A percentile compares a stretch with the other conserved stretches of the same genome.
These are phyloP conservation scores for Dryadomyces sulphureus DNA, from an alignment of 2,329 filamentous ascomycete genomes.

Conservation along the genomic window DNA sequence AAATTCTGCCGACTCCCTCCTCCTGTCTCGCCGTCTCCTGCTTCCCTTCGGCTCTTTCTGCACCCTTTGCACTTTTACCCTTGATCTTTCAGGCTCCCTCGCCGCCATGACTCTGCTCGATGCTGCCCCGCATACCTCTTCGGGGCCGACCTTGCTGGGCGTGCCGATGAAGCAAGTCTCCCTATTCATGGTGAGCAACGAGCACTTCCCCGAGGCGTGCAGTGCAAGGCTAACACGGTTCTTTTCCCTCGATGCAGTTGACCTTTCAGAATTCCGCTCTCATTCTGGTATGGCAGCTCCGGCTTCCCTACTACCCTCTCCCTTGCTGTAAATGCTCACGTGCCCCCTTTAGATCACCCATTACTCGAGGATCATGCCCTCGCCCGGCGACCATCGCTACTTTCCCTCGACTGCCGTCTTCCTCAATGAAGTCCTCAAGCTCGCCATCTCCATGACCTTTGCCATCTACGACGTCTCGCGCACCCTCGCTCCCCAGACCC, in stretches of 20 bases:
- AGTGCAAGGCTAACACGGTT: conserved; percentile 7
- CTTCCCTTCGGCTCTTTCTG: neutral
- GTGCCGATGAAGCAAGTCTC: conserved; percentile 56
- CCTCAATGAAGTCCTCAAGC: conserved; percentile 82
- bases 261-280: conserved; percentile 69
- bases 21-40: neutral
- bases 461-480: conserved; percentile 76
- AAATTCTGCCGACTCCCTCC: neutral
- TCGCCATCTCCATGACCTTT: conserved; percentile 72
- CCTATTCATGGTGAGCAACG: conserved; percentile 41
- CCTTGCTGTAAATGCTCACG: neutral
- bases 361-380: conserved; percentile 90
- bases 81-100: neutral
- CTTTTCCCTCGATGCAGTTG: conserved; percentile 39
- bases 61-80: neutral
- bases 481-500: conserved; percentile 62
- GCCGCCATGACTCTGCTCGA: conserved; percentile 26
- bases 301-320: neutral
- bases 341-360: conserved; percentile 41
- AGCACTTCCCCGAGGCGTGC: neutral
- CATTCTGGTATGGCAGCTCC: conserved; percentile 40
- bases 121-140: conserved; percentile 20
- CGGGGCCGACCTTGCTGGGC: conserved; percentile 35
- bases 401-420: conserved; percentile 90
- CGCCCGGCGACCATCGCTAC: conserved; percentile 69